These are phyloP conservation scores for Naganishia friedmannii DNA, from an alignment of 768 basidiomycete genomes.

Conservation along the genomic window DNA sequence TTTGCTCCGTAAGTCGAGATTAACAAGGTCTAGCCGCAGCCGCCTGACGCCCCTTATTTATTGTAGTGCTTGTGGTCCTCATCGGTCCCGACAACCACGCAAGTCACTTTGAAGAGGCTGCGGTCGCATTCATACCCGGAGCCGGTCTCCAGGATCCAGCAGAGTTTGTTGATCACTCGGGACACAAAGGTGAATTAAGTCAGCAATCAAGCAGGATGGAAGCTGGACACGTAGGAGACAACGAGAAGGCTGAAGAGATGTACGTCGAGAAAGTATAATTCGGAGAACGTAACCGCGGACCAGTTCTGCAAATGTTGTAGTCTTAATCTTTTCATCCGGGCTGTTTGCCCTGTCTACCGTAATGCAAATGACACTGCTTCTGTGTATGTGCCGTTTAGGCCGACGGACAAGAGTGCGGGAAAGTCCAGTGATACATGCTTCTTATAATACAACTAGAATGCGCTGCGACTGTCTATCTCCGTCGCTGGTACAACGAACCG, in stretches of 20 bases:
- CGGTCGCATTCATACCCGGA: not conserved
- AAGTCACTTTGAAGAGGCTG: conserved; percentile 71
- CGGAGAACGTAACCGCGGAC: not conserved
- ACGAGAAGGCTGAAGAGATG: conserved; percentile 5
- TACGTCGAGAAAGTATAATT: not conserved
- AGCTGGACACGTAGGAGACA: not conserved
- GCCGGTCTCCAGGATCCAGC: conserved; percentile 9
- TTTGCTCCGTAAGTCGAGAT: conserved; percentile 51
- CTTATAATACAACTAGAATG: not conserved
- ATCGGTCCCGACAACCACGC: conserved; percentile 79
- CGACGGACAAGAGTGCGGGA: not conserved
- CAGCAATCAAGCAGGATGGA: conserved; percentile 19
- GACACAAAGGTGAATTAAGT: not conserved
- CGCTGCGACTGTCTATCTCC: not conserved
- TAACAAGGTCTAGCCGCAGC: conserved; percentile 12
- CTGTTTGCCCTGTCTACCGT: not conserved
- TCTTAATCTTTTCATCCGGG: not conserved
- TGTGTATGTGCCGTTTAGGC: not conserved
- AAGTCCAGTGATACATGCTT: not conserved
- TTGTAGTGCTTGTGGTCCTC: conserved; percentile 67
- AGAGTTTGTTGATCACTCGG: not conserved
- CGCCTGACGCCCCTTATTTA: not conserved
- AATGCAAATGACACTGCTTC: not conserved
- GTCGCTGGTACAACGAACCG: conserved; percentile 7
- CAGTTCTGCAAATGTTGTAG: not conserved